Evolutionary conservation across 1,284 basidiomycete genomes (phyloP).

Genomic region (Rhodotorula sp.): DNA sequence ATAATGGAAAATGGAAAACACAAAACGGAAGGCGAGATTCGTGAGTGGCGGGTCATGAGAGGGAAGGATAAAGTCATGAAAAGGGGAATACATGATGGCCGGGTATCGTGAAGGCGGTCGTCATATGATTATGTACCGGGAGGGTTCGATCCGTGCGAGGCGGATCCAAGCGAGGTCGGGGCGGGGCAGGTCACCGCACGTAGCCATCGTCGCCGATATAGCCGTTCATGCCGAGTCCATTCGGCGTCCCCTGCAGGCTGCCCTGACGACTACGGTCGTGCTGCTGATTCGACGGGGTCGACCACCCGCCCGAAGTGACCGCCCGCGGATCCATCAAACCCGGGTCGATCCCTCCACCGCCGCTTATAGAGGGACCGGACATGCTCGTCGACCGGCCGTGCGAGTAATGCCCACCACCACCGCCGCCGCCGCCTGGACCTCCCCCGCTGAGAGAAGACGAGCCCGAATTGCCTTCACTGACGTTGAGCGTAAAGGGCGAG

Average conservation of each 20-base stretch:
- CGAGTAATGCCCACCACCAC: slow-evolving; percentile 13
- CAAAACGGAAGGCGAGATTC: neutral
- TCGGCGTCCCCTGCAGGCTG: slow-evolving; percentile 15
- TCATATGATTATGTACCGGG: too few relatives aligned
- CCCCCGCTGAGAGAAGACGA: neutral
- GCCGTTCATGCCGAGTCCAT: neutral
- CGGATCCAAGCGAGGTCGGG: neutral
- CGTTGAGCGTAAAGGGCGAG: neutral
- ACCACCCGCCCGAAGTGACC: slow-evolving; percentile 3
- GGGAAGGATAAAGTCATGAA: too few relatives aligned
- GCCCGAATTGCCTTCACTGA: neutral
- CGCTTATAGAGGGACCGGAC: neutral
- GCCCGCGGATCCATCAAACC: slow-evolving; percentile 1
- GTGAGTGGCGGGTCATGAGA: neutral
- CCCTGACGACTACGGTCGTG: neutral
- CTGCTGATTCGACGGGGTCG: slow-evolving; percentile 12
- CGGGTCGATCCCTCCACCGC: neutral
- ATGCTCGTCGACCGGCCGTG: slow-evolving; percentile 9
- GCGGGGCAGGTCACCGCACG: neutral
- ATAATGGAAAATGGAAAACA: neutral
- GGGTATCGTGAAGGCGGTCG: too few relatives aligned
- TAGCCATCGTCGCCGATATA: slow-evolving; percentile 3
- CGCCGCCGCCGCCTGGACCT: neutral
- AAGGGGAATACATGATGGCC: too few relatives aligned
- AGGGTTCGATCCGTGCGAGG: too few relatives aligned